Base-by-base conservation (phyloP, 345 rosid species). In the Citrus hindsii region DNA sequence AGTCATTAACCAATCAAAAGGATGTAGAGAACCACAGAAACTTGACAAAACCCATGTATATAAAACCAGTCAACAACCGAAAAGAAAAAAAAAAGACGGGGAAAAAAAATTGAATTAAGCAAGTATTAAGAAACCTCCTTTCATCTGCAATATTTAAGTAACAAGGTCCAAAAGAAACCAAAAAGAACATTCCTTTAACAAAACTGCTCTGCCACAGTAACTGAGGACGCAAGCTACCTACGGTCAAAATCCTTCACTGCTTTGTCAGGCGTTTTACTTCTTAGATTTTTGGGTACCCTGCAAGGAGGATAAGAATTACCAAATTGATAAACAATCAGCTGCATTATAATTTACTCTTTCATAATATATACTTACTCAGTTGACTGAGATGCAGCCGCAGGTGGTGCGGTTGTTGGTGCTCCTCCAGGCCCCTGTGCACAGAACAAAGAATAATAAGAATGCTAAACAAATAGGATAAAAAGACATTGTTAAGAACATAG, bases 371-470 rank as follows among this genome's bases (percentile, higher is more conserved):
- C 85, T 83, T 75, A 85, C 92, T 79, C 85, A 12, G 85, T 69
- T 5, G 86, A 62, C 84, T 84, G 86, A 0, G 86, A 76, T 27
- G 86, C 74, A 27, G 85, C 82, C 3, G 83, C 83, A 75, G 87
- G 76, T 60, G 85, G 69, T 68, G 88, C 86, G 7, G 82, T 73
- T 37, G 78, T 79, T 53, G 83, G 80, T 37, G 40, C 74, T 79
- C 87, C 90, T 56, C 90, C 88, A 70, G 93, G 96, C 37, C 96
- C 93, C 91, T 91, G 77, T 19, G 55, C 48, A 79, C 16, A 38
- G 24, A 58, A 46, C 9, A 22, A 67, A 14, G 33, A 21, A 73
- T 69, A n/a, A n/a, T 24, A 60, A 60, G 9, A 67, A 65, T n/a
- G 18, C 22, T n/a, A n/a, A 3, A 1, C 19, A 16, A 56, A 64